Evolutionary conservation across 1,284 basidiomycete genomes (phyloP), one percentile per base, ranked within the genome.

Genomic region (Naganishia sp.): DNA sequence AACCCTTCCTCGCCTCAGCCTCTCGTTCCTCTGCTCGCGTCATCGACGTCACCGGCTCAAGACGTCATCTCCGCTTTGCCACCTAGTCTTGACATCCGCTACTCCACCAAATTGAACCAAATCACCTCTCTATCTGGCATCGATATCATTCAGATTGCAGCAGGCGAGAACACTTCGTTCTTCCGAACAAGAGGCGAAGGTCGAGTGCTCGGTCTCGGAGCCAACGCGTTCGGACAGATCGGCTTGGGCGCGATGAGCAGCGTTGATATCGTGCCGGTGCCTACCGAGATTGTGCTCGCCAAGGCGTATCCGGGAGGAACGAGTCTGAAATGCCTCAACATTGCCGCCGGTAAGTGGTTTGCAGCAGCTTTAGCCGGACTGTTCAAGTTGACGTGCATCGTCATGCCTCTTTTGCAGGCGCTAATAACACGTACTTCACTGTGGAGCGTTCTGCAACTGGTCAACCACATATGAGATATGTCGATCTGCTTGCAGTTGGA

Each of bases 141-240:
- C 21, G 77, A 85, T 44, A 81, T 85, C 48, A 85, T 83, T 13
- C 87, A 93, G 76, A 83, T 94, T 52, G 87, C 88, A 21, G 86
- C 92, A 5, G 90, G 91, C 5, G 83, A 83, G 50, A 83, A 87
- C 65, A 88, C 85, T 60, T 91, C 89, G 71, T 90, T 92, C 76
- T 86, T 85, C 36, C 81, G 87, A 64, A 88, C 91, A 6, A 75
- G 72, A 6, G 73, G 81, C 4, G 81, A 83, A 7, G 93, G 92
- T 1, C 82, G 87, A 52, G 90, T 95, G 3, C 84, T 98, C n/a
- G 90, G 87, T 0, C 94, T 90, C 86, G 92, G 92, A 55, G 90
- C 90, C 0, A 94, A 94, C 75, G 87, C 90, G 70, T 88, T 84
- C 70, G 90, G 91, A 46, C 92, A 94, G 79, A 84, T 92, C 55